Evolutionary conservation across 352 stramenopile genomes (phyloP).

Genomic region (Globisporangium radiosum): DNA sequence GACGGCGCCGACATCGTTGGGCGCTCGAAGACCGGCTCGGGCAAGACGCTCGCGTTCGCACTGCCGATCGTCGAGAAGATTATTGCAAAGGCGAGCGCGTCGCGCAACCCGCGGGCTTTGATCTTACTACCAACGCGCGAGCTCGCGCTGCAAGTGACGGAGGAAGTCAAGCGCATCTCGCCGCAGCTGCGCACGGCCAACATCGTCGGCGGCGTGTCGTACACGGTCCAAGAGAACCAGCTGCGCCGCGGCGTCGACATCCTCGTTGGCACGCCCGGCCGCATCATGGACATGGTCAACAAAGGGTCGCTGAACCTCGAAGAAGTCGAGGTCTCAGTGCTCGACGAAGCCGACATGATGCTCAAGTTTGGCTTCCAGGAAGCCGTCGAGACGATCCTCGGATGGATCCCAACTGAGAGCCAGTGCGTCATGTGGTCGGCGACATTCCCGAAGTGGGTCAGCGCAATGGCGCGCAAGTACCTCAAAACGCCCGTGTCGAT

Average conservation of each 20-base stretch:
- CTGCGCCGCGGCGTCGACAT: constrained; percentile 90
- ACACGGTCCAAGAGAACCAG: constrained; percentile 89
- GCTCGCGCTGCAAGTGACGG: constrained; percentile 94
- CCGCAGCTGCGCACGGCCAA: constrained; percentile 87
- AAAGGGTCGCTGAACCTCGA: constrained; percentile 90
- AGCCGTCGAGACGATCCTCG: constrained; percentile 94
- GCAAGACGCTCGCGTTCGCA: constrained; percentile 63
- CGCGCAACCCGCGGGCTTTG: constrained; percentile 82
- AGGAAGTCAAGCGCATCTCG: constrained; percentile 84
- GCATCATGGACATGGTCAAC: constrained; percentile 95
- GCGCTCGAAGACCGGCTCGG: constrained; percentile 74
- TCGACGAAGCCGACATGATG: constrained; percentile 98
- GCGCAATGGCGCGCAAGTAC: constrained; percentile 90
- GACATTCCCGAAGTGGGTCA: constrained; percentile 95
- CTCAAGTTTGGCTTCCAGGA: constrained; percentile 98
- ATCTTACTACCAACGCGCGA: constrained; percentile 96
- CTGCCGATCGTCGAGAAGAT: constrained; percentile 78
- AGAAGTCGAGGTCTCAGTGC: constrained; percentile 85
- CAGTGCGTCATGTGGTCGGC: constrained; percentile 96
- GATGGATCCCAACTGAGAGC: constrained; percentile 54
- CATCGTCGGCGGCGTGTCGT: constrained; percentile 92
- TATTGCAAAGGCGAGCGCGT: constrained; percentile 24
- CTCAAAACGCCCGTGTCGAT: constrained; percentile 91
- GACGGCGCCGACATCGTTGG: constrained; percentile 70
- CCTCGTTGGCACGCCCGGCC: constrained; percentile 94